Evolutionary conservation across 371 early-diverging fungal genomes (phyloP), one percentile per base, ranked within the genome.

Genomic region (Dichotomocladium elegans): DNA sequence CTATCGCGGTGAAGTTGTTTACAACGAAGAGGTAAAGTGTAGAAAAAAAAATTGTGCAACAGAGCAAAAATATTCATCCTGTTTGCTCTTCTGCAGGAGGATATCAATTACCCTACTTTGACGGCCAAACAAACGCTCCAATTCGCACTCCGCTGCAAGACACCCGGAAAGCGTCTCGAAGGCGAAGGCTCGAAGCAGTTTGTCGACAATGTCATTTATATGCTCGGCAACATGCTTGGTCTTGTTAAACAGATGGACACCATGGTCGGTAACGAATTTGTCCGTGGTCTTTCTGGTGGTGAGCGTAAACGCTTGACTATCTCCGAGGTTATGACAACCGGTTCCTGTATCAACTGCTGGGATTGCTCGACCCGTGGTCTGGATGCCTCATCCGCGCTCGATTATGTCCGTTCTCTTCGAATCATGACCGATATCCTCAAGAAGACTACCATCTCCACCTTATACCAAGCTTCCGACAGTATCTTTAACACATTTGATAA

Each of bases 321-420:
- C 51, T 93, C 89, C 17, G 87, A 87, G 61, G 89, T 94, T 66
- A 84, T 95, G 49, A 83, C 94, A 2, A 80, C 88, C 12, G 70
- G 77, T 22, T 83, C 86, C n/a, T 66, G 79, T 3, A 68, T 92
- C 49, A 82, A 87, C 54, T 80, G 91, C 57, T 86, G 91, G 79
- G 94, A 94, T 63, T 92, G 91, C 24, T 86, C 90, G 21, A 91
- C 91, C 0, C 84, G 86, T 58, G 95, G 95, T 48, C 70, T 95
- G 14, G 97, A 97, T 78, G 83, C 91, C 12, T 83, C 91, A 35
- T 91, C 89, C 21, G 93, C 96, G 12, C 69, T 89, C 4, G 89
- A 89, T 57, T 87, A 87, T 49, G 72, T 82, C 24, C 70, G 82
- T 34, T 81, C 82, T 11, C 66, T 90, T 11, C 79, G 86, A 48